Evolutionary conservation across 495 filamentous ascomycete genomes (phyloP), one percentile per base, ranked within the genome.

Genomic region (Xylaria grammica): DNA sequence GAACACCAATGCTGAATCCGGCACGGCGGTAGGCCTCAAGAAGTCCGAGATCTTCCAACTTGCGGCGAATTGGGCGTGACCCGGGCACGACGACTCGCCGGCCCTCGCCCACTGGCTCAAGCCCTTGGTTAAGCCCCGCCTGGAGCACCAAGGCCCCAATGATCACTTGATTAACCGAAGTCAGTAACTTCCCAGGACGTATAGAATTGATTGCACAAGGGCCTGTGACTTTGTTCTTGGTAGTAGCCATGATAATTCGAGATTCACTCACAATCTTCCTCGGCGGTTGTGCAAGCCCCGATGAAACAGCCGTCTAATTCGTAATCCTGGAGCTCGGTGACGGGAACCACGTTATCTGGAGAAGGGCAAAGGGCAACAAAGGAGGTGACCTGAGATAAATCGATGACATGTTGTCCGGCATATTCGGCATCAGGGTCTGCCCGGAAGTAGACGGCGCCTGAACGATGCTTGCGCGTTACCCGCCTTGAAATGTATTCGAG

Each of bases 271-370:
- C 48, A 9, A 54, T 83, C 80, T 56, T 84, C 80, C 49, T 81
- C 78, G 1, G 80, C 72, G 0, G 80, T 82, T 0, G 79, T 84
- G 66, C 81, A 81, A 7, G 79, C 80, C n/a, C 80, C 81, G 10
- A 84, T 82, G 52, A 84, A 82, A 53, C 77, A 79, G 0, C 79
- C 80, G 56, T 82, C 77, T 2, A 84, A 60, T 3, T 66, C 30
- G 55, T 73, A 77, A 0, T 66, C 73, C 19, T 66, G 61, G 17
- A 68, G 19, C 8, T 78, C 72, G 2, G 42, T 52, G 0, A 81
- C 75, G 4, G 81, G 75, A 4, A 81, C 77, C 13, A 84, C 79
- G 57, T 82, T 69, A 49, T 82, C 80, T 22, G 80, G 81, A n/a
- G 66, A 68, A 6, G 81, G 80, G 63, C 79, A 79, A 9, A 53